Evolutionary conservation across 1,284 basidiomycete genomes (phyloP).

Genomic region (Golubevia sp.): DNA sequence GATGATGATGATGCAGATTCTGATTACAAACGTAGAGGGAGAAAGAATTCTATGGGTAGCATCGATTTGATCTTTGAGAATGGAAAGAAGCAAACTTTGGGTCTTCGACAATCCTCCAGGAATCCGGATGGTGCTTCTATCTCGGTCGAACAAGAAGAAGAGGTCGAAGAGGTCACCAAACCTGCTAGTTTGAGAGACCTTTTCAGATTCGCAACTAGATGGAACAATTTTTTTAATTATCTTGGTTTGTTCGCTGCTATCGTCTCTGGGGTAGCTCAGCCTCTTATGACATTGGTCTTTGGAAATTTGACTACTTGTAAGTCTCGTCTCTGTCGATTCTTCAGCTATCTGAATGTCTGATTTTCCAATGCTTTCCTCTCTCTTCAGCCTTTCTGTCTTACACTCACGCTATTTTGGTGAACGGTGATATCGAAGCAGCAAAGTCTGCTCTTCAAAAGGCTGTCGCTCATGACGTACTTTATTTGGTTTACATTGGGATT

Average conservation of each 20-base stretch:
- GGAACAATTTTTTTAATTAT: neutral
- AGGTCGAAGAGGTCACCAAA: neutral
- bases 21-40: neutral
- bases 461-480: neutral
- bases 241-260: neutral
- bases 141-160: neutral
- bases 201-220: slow-evolving; percentile 1
- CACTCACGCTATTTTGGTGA: neutral
- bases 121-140: neutral
- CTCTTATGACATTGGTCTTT: slow-evolving; percentile 2
- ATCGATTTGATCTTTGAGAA: neutral
- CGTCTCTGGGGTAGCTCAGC: neutral
- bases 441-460: neutral
- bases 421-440: neutral
- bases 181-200: neutral
- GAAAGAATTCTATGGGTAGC: neutral
- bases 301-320: neutral
- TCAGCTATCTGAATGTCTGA: too few species aligned
- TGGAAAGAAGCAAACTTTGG: neutral
- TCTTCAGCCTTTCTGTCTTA: neutral
- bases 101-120: neutral
- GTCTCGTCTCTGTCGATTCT: too few species aligned
- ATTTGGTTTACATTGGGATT: slow-evolving; percentile 1
- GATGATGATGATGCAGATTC: neutral
- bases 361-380: neutral